Evolutionary conservation across 139 green algal species (phyloP).

Genomic region (Chlamydomonas applanata): DNA sequence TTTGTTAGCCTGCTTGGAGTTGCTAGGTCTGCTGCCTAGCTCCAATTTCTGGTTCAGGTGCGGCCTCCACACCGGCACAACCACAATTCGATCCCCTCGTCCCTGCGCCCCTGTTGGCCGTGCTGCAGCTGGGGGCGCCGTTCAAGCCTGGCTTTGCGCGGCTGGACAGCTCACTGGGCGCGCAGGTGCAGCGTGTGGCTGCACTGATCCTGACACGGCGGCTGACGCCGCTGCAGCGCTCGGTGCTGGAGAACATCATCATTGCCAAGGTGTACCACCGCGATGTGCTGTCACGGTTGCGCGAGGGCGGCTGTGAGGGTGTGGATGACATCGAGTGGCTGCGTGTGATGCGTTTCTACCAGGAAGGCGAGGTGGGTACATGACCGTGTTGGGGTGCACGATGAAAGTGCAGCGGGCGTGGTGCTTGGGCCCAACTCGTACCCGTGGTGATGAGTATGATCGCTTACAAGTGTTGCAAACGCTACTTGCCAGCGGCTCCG

Average conservation of each 20-base stretch:
- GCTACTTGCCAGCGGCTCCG: too few species aligned
- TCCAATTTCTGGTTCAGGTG: too few species aligned
- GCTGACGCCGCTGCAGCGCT: conserved; percentile 23
- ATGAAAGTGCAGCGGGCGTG: too few species aligned
- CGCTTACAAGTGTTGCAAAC: too few species aligned
- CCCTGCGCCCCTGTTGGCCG: neutral
- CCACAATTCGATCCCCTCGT: too few species aligned
- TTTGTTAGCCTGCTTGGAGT: neutral
- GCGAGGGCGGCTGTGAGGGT: conserved; percentile 20
- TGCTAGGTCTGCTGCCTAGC: too few species aligned
- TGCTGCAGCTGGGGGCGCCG: conserved; percentile 16
- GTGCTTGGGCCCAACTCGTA: too few species aligned
- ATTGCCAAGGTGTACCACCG: conserved; percentile 45
- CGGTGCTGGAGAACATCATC: conserved; percentile 41
- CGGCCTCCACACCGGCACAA: too few species aligned
- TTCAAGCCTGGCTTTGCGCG: conserved; percentile 14
- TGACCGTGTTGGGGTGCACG: too few species aligned
- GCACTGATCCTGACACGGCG: conserved; percentile 26
- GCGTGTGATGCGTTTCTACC: conserved; percentile 40
- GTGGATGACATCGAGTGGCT: conserved; percentile 39
- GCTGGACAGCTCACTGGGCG: conserved; percentile 17
- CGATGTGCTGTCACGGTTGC: conserved; percentile 29
- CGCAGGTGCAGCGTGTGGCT: conserved; percentile 30
- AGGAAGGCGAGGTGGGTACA: conserved; percentile 30
- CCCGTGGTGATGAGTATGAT: too few species aligned